Conservation (phyloP, 2,329 filamentous ascomycete species). For the Xylaria sp. region DNA sequence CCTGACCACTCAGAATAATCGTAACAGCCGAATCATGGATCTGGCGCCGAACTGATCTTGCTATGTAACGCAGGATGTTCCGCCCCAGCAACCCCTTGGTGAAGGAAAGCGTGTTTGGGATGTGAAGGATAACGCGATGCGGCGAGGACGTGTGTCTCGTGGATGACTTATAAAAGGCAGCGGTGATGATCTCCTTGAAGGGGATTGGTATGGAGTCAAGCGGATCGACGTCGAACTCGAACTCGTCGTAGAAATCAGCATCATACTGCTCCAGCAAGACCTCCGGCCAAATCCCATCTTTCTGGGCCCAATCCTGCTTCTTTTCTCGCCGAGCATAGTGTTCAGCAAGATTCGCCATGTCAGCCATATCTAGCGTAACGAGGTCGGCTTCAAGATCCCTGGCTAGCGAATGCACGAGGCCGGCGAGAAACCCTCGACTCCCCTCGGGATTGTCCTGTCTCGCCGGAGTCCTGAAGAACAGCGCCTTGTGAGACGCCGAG, state of each 20-base stretch:
- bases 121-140: not conserved
- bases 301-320: not conserved
- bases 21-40: not conserved
- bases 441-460: not conserved
- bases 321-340: not conserved
- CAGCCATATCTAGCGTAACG: not conserved
- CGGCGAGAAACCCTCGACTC: not conserved
- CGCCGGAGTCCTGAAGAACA: not conserved
- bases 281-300: not conserved
- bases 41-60: not conserved
- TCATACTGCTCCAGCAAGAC: not conserved
- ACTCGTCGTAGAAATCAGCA: not conserved
- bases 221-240: not conserved
- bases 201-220: not conserved
- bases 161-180: not conserved
- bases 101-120: not conserved
- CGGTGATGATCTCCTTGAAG: not conserved
- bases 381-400: not conserved
- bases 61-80: slow-evolving; percentile 1
- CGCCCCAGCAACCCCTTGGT: not conserved
- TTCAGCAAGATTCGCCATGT: not conserved
- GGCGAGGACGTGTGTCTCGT: not conserved
- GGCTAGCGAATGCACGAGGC: not conserved
- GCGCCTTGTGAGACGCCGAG: not conserved
- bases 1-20: not conserved